Base-by-base conservation (phyloP, 306 rosid genomes). In the Pachyrhizus erosus region DNA sequence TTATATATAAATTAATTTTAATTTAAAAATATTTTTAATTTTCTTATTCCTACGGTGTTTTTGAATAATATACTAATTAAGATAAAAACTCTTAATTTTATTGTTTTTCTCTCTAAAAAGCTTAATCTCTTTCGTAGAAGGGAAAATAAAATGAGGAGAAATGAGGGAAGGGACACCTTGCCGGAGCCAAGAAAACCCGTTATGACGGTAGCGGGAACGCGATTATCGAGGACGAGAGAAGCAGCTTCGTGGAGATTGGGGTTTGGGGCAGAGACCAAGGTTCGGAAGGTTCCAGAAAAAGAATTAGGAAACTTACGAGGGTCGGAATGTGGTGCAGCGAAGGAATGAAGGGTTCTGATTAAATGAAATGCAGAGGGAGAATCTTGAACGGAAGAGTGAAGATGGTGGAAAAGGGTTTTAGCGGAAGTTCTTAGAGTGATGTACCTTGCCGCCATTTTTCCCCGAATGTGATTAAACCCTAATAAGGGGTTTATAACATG, bases 181-280 rank as follows among this genome's bases (percentile, higher is more conserved):
- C 98, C 98, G 20, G 98, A 90, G 65, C 97, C 98, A 42, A 94
- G 98, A 79, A 94, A 94, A 49, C 97, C 98, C 5, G 98, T 94
- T 23, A 94, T 76, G 58, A 94, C 83, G 42, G 98, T 94, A 37
- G 98, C 91, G 4, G 97, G 97, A 70, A 94, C 92, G 48, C 95
- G 97, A 73, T 87, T 84, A 84, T 91, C 97, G 33, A 58, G 69
- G 46, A 55, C 45, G 24, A 89, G 83, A 1, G 83, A 42, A 51
- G 87, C 17, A 66, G 86, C 82, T 20, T 74, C 80, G 5, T 69
- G 75, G 20, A 69, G 52, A 24, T n/a, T 82, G 78, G 33, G 75
- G 83, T 27, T 70, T 13, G 92, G 69, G 23, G 83, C 77, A 11
- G 86, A 90, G 75, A 60, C 83, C 48, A 89, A 42, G 61, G 74